Percentiles rank a stretch among this genome's conserved stretches.
Evolutionary conservation across 768 basidiomycete species (phyloP).

Genomic region (Lactarius hatsudake): DNA sequence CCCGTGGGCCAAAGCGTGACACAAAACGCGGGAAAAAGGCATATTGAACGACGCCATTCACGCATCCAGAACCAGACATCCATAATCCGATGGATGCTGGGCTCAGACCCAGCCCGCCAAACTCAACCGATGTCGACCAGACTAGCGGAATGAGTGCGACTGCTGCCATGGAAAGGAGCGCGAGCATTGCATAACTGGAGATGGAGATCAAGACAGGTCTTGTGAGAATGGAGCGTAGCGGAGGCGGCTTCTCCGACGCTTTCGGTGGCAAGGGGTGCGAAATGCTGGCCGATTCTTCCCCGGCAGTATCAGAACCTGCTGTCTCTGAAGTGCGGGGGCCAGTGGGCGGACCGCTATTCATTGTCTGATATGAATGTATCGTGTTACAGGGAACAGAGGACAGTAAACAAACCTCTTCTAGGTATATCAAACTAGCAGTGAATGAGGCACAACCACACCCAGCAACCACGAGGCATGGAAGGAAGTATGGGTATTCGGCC

Average conservation of each 20-base stretch:
- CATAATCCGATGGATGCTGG: conserved; percentile 39
- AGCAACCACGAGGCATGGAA: conserved; percentile 24
- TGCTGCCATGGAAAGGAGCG: conserved; percentile 41
- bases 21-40: conserved; percentile 38
- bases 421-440: background rate
- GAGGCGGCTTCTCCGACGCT: conserved; percentile 12
- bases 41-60: conserved; percentile 40
- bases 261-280: background rate
- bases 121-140: conserved; percentile 34
- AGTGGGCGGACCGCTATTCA: background rate
- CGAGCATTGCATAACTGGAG: conserved; percentile 41
- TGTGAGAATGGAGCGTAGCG: conserved; percentile 34
- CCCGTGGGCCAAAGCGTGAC: conserved; percentile 37
- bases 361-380: background rate
- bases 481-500: conserved; percentile 29
- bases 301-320: background rate
- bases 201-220: conserved; percentile 40
- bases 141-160: conserved; percentile 46
- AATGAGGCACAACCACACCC: background rate
- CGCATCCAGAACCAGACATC: conserved; percentile 37
- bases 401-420: conserved; percentile 4
- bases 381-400: background rate
- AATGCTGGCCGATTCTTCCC: background rate
- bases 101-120: conserved; percentile 34
- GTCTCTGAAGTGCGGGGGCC: background rate